These are phyloP conservation scores for Saccharomycopsis fermentans DNA, from an alignment of 805 yeast genomes.

Conservation along the genomic window DNA sequence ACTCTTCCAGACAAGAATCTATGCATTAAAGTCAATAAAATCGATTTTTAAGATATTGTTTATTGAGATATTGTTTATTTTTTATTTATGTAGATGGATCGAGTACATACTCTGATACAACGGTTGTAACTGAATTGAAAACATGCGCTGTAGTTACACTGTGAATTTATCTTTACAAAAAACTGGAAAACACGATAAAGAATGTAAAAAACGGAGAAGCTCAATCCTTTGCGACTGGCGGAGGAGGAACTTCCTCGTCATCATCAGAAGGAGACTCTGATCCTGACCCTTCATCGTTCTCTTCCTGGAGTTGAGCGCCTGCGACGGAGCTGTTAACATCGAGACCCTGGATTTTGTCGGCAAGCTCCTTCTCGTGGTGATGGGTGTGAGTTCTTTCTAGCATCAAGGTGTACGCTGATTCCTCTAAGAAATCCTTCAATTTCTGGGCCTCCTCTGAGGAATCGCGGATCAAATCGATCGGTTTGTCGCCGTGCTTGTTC, in stretches of 20 bases:
- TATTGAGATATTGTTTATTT: too few species aligned
- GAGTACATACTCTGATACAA: too few species aligned
- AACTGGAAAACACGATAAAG: too few species aligned
- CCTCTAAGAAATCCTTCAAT: slow-evolving; percentile 55
- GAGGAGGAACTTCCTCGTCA: slow-evolving; percentile 28
- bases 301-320: slow-evolving; percentile 20
- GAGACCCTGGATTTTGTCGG: not conserved
- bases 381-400: not conserved
- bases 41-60: too few species aligned
- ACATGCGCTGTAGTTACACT: too few species aligned
- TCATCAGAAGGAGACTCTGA: slow-evolving; percentile 19
- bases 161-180: too few species aligned
- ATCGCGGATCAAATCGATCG: slow-evolving; percentile 56
- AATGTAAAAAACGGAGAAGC: not conserved
- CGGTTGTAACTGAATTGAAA: too few species aligned
- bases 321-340: not conserved
- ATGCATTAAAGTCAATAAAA: too few species aligned
- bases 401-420: slow-evolving; percentile 69
- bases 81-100: too few species aligned
- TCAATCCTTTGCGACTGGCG: not conserved
- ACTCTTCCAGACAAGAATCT: too few species aligned
- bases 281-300: slow-evolving; percentile 31
- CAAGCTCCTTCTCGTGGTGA: not conserved
- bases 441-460: slow-evolving; percentile 37
- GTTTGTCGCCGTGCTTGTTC: slow-evolving; percentile 58